Evolutionary conservation across 1,139 yeast genomes (phyloP).

Genomic region (Kurtzmaniella natalensis): DNA sequence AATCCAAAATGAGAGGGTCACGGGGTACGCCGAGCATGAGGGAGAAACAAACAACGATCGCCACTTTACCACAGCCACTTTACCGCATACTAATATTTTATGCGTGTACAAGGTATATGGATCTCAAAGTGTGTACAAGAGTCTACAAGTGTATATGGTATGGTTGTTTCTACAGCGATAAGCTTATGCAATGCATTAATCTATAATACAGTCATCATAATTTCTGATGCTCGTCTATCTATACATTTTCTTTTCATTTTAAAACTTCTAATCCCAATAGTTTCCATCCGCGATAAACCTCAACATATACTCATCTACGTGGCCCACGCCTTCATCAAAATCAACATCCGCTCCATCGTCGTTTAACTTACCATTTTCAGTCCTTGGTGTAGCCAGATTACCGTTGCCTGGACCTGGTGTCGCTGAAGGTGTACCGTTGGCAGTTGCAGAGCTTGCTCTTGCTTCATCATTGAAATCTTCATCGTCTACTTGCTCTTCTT

Average conservation of each 20-base stretch:
- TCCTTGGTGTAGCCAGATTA: conserved; percentile 4
- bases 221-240: no score
- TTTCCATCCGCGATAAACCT: conserved; percentile 81
- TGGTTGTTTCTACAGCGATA: no score
- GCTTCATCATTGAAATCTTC: conserved; percentile 66
- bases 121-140: no score
- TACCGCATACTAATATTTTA: no score
- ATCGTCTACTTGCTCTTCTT: conserved; percentile 78
- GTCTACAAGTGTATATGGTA: no score
- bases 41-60: no score
- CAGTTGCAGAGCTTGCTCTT: conserved; percentile 33
- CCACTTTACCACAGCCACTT: no score
- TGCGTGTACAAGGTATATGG: no score
- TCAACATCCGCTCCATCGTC: conserved; percentile 47
- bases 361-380: conserved; percentile 18
- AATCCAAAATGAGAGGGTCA: no score
- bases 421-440: conserved; percentile 23
- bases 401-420: conserved; percentile 16
- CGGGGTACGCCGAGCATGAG: no score
- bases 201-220: no score
- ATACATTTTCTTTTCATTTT: background rate
- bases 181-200: no score
- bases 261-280: conserved; percentile 42
- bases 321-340: conserved; percentile 76
- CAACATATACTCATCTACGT: conserved; percentile 95